Evolutionary conservation across 2,329 filamentous ascomycete genomes (phyloP), one percentile per base, ranked within the genome.

Genomic region (Fusarium ambrosium): DNA sequence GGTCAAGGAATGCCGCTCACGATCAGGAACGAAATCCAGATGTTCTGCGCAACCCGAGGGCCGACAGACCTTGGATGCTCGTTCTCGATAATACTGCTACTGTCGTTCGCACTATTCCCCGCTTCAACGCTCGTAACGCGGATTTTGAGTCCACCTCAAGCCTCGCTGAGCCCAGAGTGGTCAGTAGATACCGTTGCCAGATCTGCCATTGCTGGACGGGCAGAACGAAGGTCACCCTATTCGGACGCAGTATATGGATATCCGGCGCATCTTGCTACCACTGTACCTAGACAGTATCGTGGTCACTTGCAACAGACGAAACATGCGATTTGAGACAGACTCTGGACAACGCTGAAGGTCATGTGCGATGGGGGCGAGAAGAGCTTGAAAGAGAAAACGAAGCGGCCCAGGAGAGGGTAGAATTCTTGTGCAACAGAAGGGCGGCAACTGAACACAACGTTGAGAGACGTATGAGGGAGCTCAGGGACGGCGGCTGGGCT

Each of bases 251-350:
- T n/a, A 34, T 37, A n/a, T 34, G 59, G 59, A n/a, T 22, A 18
- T 34, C 41, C 14, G 10, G 16, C 20, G 20, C 34, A 45, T 24
- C n/a, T 20, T 62, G 60, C 32, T 62, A 51, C 43, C 32, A 62
- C 60, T 62, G 43, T 51, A 34, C 60, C 39, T 62, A 22, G 43
- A 32, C 60, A 32, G 29, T 22, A 20, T 51, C 60, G 20, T 51
- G 32, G 60, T 24, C 32, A 22, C 59, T 62, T 43, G 39, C 48
- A 11, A 53, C 27, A 13, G 48, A 53, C 18, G 48, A 53, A 29
- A 32, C 48, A 32, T 18, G 18, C 9, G 48, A 20, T 29, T 13
- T n/a, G 18, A 20, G 27, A 11, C 48, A 32, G 48, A 53, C 48
- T 32, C 24, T 53, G 10, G 24, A 4, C 48, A 53, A 20, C 6